Percentiles rank a stretch among this genome's conserved stretches.
Conservation (phyloP, 306 rosid genomes). For the Medicago truncatula region DNA sequence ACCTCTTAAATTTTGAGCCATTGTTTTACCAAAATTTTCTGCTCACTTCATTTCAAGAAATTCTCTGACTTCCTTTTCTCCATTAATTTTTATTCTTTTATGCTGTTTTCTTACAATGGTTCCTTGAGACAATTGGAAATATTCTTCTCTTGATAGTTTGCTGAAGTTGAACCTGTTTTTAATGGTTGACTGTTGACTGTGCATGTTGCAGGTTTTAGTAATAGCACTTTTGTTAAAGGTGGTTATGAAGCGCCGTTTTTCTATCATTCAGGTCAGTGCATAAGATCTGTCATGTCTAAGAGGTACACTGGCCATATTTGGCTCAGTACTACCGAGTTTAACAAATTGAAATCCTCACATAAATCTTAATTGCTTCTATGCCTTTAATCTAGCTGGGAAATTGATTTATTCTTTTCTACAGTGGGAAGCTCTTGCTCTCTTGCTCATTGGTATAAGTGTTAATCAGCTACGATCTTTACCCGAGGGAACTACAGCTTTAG, state of each 20-base stretch:
- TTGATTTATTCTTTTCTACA: slow-evolving; percentile 53
- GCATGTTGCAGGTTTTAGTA: slow-evolving; percentile 87
- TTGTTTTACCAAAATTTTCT: slow-evolving; percentile 26
- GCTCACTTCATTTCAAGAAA: slow-evolving; percentile 22
- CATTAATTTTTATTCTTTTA: neutral
- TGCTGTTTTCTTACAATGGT: slow-evolving; percentile 5
- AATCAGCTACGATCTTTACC: slow-evolving; percentile 90
- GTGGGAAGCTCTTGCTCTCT: slow-evolving; percentile 99
- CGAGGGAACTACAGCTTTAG: slow-evolving; percentile 73
- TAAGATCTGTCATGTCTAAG: slow-evolving; percentile 20
- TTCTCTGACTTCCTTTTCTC: slow-evolving; percentile 5
- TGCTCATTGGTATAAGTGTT: slow-evolving; percentile 96
- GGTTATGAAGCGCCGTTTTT: slow-evolving; percentile 94
- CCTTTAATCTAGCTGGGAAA: slow-evolving; percentile 22
- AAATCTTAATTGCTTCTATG: slow-evolving; percentile 23
- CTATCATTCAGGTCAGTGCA: slow-evolving; percentile 85
- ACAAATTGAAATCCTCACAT: slow-evolving; percentile 37
- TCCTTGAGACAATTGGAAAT: slow-evolving; percentile 30
- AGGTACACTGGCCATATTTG: slow-evolving; percentile 15
- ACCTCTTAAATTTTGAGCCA: slow-evolving; percentile 8
- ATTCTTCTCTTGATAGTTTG: slow-evolving; percentile 35
- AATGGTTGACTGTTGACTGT: slow-evolving; percentile 34
- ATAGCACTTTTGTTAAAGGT: slow-evolving; percentile 90
- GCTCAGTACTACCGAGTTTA: slow-evolving; percentile 1
- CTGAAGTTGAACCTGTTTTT: slow-evolving; percentile 41